A percentile compares a stretch with the other conserved stretches of the same genome.
These are phyloP conservation scores for Aphanocladium album DNA, from an alignment of 2,329 filamentous ascomycete species.

Conservation along the genomic window DNA sequence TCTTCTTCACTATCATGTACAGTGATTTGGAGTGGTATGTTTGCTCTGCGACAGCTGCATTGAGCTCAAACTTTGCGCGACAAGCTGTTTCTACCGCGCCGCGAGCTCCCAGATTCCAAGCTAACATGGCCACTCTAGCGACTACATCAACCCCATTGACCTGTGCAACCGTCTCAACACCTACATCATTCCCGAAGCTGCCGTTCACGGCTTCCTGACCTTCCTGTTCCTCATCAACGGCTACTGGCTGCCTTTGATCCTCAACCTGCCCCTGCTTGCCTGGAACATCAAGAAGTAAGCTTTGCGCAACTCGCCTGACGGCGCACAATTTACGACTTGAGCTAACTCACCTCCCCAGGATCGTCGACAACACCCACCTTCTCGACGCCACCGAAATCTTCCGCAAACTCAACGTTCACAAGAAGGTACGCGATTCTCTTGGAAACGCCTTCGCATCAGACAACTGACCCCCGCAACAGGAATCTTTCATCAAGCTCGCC, in stretches of 20 bases:
- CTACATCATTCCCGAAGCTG: slow-evolving; percentile 98
- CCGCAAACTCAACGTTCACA: slow-evolving; percentile 97
- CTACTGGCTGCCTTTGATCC: slow-evolving; percentile 89
- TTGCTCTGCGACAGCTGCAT: not conserved
- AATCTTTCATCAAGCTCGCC: slow-evolving; percentile 98
- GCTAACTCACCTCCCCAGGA: slow-evolving; percentile 50
- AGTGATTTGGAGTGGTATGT: slow-evolving; percentile 97
- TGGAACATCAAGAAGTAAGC: slow-evolving; percentile 98
- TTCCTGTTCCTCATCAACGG: slow-evolving; percentile 97
- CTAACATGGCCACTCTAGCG: slow-evolving; percentile 49
- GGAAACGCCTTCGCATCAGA: not conserved
- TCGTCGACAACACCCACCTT: slow-evolving; percentile 93
- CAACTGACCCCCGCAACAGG: slow-evolving; percentile 47
- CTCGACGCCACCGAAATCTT: slow-evolving; percentile 98
- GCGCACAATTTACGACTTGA: not conserved
- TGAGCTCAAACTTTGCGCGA: not conserved
- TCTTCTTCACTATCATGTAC: slow-evolving; percentile 99
- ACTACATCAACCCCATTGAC: slow-evolving; percentile 99
- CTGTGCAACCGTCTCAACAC: slow-evolving; percentile 99
- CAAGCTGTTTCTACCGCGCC: not conserved
- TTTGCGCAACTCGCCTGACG: slow-evolving; percentile 20
- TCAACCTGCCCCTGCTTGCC: slow-evolving; percentile 85
- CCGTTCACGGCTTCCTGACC: slow-evolving; percentile 93
- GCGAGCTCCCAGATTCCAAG: not conserved
- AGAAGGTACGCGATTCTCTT: slow-evolving; percentile 63